Conservation (phyloP, 2,329 filamentous ascomycete species). For the Scedosporium apiospermum region DNA sequence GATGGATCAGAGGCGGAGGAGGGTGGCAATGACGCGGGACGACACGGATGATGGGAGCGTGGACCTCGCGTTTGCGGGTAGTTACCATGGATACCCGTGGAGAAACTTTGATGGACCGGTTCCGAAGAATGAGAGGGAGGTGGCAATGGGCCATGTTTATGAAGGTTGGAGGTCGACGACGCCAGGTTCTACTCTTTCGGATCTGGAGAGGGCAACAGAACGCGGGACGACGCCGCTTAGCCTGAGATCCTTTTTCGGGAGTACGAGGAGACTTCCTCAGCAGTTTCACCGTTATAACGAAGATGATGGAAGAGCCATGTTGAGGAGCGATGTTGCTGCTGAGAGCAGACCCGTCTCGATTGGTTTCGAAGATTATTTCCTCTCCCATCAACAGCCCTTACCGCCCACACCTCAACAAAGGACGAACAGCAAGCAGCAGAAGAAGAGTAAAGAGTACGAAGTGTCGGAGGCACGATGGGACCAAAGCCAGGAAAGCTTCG, state of each 20-base stretch:
- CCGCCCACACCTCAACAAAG: background rate
- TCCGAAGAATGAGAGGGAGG: conserved; percentile 14
- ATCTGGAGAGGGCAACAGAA: conserved; percentile 7
- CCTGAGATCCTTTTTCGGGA: background rate
- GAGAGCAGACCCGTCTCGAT: conserved; percentile 9
- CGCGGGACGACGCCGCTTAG: conserved; percentile 10
- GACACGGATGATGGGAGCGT: conserved; percentile 12
- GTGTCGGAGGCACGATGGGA: conserved; percentile 11
- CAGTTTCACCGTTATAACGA: background rate
- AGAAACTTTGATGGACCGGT: conserved; percentile 6
- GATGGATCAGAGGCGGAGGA: background rate
- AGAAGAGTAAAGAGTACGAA: background rate
- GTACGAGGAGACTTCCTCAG: conserved; percentile 8
- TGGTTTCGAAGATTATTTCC: conserved; percentile 6
- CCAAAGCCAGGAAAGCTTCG: conserved; percentile 21
- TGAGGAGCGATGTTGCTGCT: background rate
- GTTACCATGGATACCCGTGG: conserved; percentile 20
- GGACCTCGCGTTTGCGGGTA: conserved; percentile 18
- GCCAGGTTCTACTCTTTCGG: background rate
- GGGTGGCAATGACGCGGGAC: conserved; percentile 9
- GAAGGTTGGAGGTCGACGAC: background rate
- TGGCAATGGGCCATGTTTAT: conserved; percentile 10
- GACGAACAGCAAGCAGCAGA: background rate
- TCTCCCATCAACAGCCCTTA: background rate
- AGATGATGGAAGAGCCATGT: background rate